Base-by-base conservation (phyloP, 768 basidiomycete genomes). In the Trametes cubensis region DNA sequence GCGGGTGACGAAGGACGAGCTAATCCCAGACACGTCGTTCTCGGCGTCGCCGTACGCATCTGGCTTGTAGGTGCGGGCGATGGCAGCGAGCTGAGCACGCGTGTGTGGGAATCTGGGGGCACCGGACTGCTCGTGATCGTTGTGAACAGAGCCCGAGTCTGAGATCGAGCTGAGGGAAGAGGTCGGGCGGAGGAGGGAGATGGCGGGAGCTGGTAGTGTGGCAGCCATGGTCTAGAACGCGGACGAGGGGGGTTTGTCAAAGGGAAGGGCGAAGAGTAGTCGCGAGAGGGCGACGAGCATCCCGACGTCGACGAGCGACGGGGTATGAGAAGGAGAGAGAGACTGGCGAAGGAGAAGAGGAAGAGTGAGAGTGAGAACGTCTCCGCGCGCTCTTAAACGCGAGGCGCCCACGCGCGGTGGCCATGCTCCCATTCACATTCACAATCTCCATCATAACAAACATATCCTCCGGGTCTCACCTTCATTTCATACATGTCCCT, bases 41-140 rank as follows among this genome's bases (percentile, higher is more conserved):
- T 90, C 88, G 3, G 58, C 23, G 21, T 64, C 63, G 8, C 51
- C 46, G 25, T 81, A 79, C 52, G 72, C 78, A 64, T 89, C 86
- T 2, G 82, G 80, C 72, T 85, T 89, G 79, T 87, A 82, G 69
- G 89, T 88, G 46, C 89, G 84, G 57, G 87, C 84, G 67, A 94
- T 85, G 26, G 85, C 82, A 40, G 84, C 80, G 26, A 94, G 83
- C 75, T 92, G 90, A 6, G 92, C 92, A 17, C 90, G 83, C 23
- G 90, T 92, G 72, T 94, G 92, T 34, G 90, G 88, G 74, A 89
- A 92, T 72, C 84, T 84, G 66, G 77, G 64, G 6, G 66, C 61
- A 8, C 62, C 67, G 5, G 67, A 54, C 7, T 62, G 62, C 57
- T 68, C 55, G 51, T 60, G 50, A 39, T 66, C 58, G 44, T 55